Percentiles rank a stretch among this genome's conserved stretches.
phyloP scores from a whole-genome alignment of 805 yeast genomes.

The Wickerhamiella slavikovae region DNA sequence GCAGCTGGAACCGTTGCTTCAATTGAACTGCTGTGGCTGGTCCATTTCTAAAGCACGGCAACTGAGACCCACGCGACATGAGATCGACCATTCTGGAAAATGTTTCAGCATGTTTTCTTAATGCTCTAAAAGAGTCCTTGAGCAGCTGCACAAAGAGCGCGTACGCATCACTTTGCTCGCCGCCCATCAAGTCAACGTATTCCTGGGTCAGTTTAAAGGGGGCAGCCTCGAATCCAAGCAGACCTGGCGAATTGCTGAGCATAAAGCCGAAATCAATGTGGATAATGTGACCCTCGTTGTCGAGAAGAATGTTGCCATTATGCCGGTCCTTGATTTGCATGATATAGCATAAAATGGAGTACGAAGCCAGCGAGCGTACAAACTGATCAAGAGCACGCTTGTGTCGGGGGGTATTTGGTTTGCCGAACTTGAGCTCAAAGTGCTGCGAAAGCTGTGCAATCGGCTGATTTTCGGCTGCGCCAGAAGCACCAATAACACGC shows the following conservation, averaged over 20 bases:
- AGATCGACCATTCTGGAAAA: slow-evolving; percentile 69
- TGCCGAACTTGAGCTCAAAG: slow-evolving; percentile 58
- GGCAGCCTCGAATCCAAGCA: slow-evolving; percentile 88
- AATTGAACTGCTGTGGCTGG: slow-evolving; percentile 61
- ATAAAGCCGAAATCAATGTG: slow-evolving; percentile 85
- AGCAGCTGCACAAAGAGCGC: slow-evolving; percentile 38
- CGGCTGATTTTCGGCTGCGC: slow-evolving; percentile 23
- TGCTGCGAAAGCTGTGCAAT: slow-evolving; percentile 64
- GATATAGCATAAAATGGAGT: slow-evolving; percentile 74
- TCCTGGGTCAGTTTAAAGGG: slow-evolving; percentile 87
- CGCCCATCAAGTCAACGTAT: slow-evolving; percentile 76
- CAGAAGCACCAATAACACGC: background rate
- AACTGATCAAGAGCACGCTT: slow-evolving; percentile 68
- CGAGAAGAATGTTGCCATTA: slow-evolving; percentile 95
- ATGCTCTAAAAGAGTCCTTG: slow-evolving; percentile 50
- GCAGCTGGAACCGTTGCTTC: slow-evolving; percentile 63
- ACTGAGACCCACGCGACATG: slow-evolving; percentile 76
- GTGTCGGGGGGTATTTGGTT: slow-evolving; percentile 27
- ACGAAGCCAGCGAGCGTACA: slow-evolving; percentile 76
- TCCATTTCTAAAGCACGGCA: slow-evolving; percentile 86
- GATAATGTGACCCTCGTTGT: slow-evolving; percentile 81
- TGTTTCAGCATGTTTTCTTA: slow-evolving; percentile 55
- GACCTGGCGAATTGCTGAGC: slow-evolving; percentile 65
- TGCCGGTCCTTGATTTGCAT: slow-evolving; percentile 94
- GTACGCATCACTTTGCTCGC: slow-evolving; percentile 41